phyloP scores from a whole-genome alignment of 305 asterid genomes.

The Euphrasia arctica region DNA sequence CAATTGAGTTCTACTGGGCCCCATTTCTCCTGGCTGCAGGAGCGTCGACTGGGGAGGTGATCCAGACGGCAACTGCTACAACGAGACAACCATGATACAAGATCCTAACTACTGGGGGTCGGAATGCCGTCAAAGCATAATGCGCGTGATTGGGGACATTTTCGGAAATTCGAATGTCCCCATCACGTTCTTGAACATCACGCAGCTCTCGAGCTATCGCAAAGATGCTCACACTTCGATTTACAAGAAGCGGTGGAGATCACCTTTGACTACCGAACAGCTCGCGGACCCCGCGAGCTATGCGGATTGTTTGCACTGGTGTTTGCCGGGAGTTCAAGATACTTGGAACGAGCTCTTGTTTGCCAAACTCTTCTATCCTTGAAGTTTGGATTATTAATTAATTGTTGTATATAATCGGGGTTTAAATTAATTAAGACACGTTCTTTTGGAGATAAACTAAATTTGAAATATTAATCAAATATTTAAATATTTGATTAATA shows the following conservation, averaged over 20 bases:
- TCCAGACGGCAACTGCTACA: slow-evolving; percentile 38
- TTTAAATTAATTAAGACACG: no score
- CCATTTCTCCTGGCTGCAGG: slow-evolving; percentile 28
- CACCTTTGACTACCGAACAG: slow-evolving; percentile 27
- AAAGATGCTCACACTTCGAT: slow-evolving; percentile 49
- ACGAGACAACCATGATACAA: slow-evolving; percentile 38
- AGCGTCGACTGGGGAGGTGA: slow-evolving; percentile 65
- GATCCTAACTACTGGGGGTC: slow-evolving; percentile 25
- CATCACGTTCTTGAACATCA: slow-evolving; percentile 40
- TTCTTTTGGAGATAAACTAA: no score
- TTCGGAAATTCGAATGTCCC: slow-evolving; percentile 32
- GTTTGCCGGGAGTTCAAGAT: slow-evolving; percentile 50
- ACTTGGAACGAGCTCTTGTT: slow-evolving; percentile 48
- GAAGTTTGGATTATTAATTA: no score
- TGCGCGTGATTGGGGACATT: slow-evolving; percentile 23
- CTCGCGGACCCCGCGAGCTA: slow-evolving; percentile 32
- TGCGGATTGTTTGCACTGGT: slow-evolving; percentile 60
- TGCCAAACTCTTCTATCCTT: slow-evolving; percentile 39
- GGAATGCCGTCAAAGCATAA: slow-evolving; percentile 13
- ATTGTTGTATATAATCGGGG: no score
- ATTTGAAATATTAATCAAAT: no score
- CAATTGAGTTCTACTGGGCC: no score
- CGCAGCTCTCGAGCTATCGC: slow-evolving; percentile 33
- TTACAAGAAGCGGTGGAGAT: slow-evolving; percentile 25
- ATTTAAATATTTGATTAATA: no score